Percentiles rank a stretch among this genome's conserved stretches.
Conservation (phyloP, 1,284 basidiomycete species). For the Serendipita sp. region DNA sequence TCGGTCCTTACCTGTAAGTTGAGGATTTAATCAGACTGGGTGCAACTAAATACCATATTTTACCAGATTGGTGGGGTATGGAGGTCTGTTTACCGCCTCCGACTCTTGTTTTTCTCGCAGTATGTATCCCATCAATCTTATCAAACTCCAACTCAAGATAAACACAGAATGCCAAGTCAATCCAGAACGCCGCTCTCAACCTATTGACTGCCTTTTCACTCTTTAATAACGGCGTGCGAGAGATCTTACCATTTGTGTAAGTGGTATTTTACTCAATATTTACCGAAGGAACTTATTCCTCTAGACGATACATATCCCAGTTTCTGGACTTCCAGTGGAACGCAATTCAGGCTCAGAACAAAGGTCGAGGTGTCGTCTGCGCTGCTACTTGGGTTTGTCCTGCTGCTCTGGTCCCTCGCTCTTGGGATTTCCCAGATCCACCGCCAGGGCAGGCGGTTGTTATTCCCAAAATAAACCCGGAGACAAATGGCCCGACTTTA, state of each 20-base stretch:
- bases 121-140: slow-evolving; percentile 22
- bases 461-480: neutral
- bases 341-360: slow-evolving; percentile 44
- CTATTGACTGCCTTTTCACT: slow-evolving; percentile 55
- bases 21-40: neutral
- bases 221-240: slow-evolving; percentile 53
- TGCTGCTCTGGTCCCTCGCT: slow-evolving; percentile 52
- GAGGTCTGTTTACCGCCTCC: slow-evolving; percentile 58
- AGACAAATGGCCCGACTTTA: neutral
- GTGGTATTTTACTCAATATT: neutral
- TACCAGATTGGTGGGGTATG: slow-evolving; percentile 68
- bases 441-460: slow-evolving; percentile 16
- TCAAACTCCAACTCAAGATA: neutral
- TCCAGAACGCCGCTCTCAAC: slow-evolving; percentile 48
- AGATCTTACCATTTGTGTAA: slow-evolving; percentile 58
- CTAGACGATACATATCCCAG: slow-evolving; percentile 50
- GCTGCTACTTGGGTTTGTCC: slow-evolving; percentile 76
- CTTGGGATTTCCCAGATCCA: slow-evolving; percentile 57
- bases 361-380: slow-evolving; percentile 64
- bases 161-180: slow-evolving; percentile 40
- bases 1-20: slow-evolving; percentile 60
- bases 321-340: slow-evolving; percentile 60
- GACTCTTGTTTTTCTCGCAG: slow-evolving; percentile 42
- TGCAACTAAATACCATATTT: neutral
- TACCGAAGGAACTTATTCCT: neutral